A percentile compares a stretch with the other conserved stretches of the same genome.
Conservation (phyloP, 1,139 yeast species). For the Taphrina wiesneri region DNA sequence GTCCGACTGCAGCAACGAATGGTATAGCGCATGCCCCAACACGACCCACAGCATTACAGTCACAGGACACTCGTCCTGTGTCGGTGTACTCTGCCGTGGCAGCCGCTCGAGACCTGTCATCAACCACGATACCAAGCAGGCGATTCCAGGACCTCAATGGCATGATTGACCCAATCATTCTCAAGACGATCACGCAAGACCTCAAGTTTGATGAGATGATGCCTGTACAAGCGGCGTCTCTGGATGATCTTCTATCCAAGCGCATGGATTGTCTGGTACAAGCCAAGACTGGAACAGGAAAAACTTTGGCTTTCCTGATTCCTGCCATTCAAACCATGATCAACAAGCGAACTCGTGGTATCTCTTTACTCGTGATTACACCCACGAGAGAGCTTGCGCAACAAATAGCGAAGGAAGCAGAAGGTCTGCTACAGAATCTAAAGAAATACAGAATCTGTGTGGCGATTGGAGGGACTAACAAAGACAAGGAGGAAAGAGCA, state of each 20-base stretch:
- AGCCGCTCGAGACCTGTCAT: constrained; percentile 8
- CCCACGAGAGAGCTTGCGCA: constrained; percentile 92
- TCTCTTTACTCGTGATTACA: constrained; percentile 81
- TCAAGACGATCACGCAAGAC: constrained; percentile 45
- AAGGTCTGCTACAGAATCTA: constrained; percentile 82
- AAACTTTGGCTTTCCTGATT: constrained; percentile 88
- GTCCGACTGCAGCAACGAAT: not conserved
- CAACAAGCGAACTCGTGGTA: constrained; percentile 72
- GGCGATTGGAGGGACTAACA: constrained; percentile 98
- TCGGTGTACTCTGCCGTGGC: constrained; percentile 4
- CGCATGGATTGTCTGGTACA: constrained; percentile 95
- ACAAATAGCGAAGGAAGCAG: constrained; percentile 94
- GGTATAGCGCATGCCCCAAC: not conserved
- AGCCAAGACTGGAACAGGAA: constrained; percentile 98
- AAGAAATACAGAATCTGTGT: constrained; percentile 81
- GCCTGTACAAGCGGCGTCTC: constrained; percentile 87
- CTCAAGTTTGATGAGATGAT: constrained; percentile 94
- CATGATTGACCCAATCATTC: constrained; percentile 19
- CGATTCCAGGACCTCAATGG: constrained; percentile 13
- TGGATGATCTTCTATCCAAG: constrained; percentile 92
- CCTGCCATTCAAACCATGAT: constrained; percentile 93
- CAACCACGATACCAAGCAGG: not conserved
- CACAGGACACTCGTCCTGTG: not conserved
- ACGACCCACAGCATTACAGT: not conserved
- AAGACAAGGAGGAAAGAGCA: constrained; percentile 88